phyloP scores from a whole-genome alignment of 1,284 basidiomycete genomes.

The Trichosporon coremiiforme region DNA sequence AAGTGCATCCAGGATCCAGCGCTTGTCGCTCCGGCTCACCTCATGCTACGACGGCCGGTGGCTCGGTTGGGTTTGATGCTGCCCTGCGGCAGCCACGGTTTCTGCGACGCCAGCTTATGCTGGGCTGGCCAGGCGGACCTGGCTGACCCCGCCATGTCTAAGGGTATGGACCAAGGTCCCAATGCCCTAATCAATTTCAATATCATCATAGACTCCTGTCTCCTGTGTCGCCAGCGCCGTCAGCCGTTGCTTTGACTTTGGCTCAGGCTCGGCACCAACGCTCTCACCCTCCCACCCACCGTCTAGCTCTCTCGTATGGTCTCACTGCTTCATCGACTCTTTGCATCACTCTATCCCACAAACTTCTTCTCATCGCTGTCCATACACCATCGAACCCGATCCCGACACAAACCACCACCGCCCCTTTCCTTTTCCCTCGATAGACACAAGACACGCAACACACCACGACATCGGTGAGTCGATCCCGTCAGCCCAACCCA shows the following conservation, averaged over 20 bases:
- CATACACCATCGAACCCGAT: neutral
- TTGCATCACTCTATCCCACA: conserved; percentile 5
- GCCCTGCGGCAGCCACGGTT: neutral
- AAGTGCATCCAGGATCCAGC: neutral
- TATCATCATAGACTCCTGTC: neutral
- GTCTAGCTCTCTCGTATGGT: neutral
- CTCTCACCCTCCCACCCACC: conserved; percentile 3
- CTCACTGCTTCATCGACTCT: neutral
- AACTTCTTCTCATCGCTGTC: conserved; percentile 3
- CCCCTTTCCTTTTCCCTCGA: neutral
- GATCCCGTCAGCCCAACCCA: neutral
- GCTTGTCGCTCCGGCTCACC: conserved; percentile 10
- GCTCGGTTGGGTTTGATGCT: neutral
- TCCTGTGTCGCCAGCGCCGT: neutral
- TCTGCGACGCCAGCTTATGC: neutral
- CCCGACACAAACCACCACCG: neutral
- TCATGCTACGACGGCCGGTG: neutral
- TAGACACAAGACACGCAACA: conserved; percentile 8
- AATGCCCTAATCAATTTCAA: conserved; percentile 16
- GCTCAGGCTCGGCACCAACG: neutral
- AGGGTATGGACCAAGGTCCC: neutral
- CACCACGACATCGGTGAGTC: conserved; percentile 9
- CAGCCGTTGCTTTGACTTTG: conserved; percentile 9
- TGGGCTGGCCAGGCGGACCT: neutral
- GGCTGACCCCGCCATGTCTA: conserved; percentile 10